Base-by-base conservation (phyloP, 352 stramenopile species). In the Phytopythium vexans region DNA sequence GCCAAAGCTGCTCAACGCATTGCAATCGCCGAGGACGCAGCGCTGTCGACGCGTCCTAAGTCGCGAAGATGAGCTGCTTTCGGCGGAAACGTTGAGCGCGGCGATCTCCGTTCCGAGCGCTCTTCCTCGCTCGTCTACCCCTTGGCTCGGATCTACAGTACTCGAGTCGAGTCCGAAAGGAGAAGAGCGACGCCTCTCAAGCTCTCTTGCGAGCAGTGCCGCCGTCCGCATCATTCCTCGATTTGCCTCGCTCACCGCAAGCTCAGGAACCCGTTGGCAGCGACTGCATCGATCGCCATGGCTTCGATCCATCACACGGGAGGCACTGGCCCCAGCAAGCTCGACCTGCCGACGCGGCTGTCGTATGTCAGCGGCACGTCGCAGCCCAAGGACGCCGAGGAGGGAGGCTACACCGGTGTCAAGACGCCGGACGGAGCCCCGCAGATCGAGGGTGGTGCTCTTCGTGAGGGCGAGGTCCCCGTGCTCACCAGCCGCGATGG, bases 391-490 rank as follows among this genome's bases (percentile, higher is more conserved):
- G 59, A 72, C 41, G 48, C 21, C 16, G 56, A 46, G 15, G 37
- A 49, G 1, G 64, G 52, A 12, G 49, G 58, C 10, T 77, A 72
- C 61, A 43, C 54, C 12, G 58, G 62, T 14, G 41, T 64, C 48
- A 62, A 71, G 52, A 71, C 67, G 6, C 60, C 60, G 8, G 55
- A 69, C 12, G 41, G 27, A n/a, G 12, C 39, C 21, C 50, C 36
- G 9, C 56, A 58, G 15, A 54, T 69, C 12, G 71, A 85, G 45
- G 61, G 49, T 35, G 74, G 74, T 1, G 77, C 77, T 1, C 59
- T 88, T 6, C 77, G 77, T 11, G 43, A 40, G 0, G 77, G 77
- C 2, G 70, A 64, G 10, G 55, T 56, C 1, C 72, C 70, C 3
- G 59, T 66, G 0, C 61, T 84, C 11, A 59, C 52, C 9, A 69